Evolutionary conservation across 2,329 filamentous ascomycete genomes (phyloP), one percentile per base, ranked within the genome.

Genomic region (Neonectria sp.): DNA sequence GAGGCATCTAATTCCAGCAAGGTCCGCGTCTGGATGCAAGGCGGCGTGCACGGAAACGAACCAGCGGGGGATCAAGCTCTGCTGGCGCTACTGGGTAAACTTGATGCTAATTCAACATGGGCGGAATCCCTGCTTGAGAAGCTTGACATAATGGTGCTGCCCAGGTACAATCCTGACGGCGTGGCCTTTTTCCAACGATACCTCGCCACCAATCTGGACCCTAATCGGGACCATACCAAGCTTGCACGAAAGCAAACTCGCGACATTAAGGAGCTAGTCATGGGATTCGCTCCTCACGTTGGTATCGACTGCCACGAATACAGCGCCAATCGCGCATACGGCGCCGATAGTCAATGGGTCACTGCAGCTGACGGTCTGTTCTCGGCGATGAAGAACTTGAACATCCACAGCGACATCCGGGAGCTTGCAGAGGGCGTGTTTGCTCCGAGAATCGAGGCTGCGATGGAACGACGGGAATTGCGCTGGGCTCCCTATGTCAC

Each of bases 101-200:
- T 78, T 5, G 76, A 78, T 25, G 71, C 72, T 29, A 75, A 78
- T 27, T 48, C 70, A 4, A 71, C 71, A 0, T 78, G 75, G 75
- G n/a, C 76, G 1, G 60, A 66, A 0, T 75, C 72, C 1, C 61
- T 78, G 2, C 52, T 78, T 1, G 69, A 75, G 4, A 75, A 73
- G 40, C 70, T 78, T 67, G 76, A 78, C 21, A 78, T 78, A 11
- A 60, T 76, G 46, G 60, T 78, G 12, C 69, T 78, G 17, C 73
- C 76, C 2, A 73, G 76, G 1, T 78, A 77, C 24, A 78, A 78
- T n/a, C 73, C 74, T 0, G 76, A 78, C 15, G 76, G 76, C 6
- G 75, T 78, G 0, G 67, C 72, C 0, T 76, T 75, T 35, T 78
- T 78, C 58, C 76, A 78, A 46, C 71, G 75, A 1, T 63, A 73